Percentiles rank a stretch among this genome's conserved stretches.
phyloP scores from a whole-genome alignment of 176 grass and related monocot genomes.

The maize (Zea mays) region Zm-B73-REFERENCE-NAM-5.0 NC_050104.1:152784501-152785000 shows the following conservation, averaged over 20 bases:
- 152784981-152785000: too few relatives aligned
- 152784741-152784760: conserved; percentile 46
- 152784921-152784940: too few relatives aligned
- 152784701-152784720: conserved; percentile 61
- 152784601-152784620: conserved; percentile 50
- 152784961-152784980: too few relatives aligned
- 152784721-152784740: conserved; percentile 69
- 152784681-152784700: conserved; percentile 21
- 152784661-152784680: neutral
- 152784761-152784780: conserved; percentile 25
- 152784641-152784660: conserved; percentile 19
- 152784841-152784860: too few relatives aligned
- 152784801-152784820: neutral
- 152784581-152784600: conserved; percentile 43
- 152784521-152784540: conserved; percentile 6
- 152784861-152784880: too few relatives aligned
- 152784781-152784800: conserved; percentile 20
- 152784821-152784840: too few relatives aligned
- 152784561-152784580: conserved; percentile 55
- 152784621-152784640: conserved; percentile 42
- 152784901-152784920: too few relatives aligned
- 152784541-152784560: conserved; percentile 13
- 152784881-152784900: too few relatives aligned
- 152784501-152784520: conserved; percentile 18
- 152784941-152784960: too few relatives aligned